These are phyloP conservation scores for Emmonsiellopsis sp. DNA, from an alignment of 2,329 filamentous ascomycete genomes.

Conservation along the genomic window DNA sequence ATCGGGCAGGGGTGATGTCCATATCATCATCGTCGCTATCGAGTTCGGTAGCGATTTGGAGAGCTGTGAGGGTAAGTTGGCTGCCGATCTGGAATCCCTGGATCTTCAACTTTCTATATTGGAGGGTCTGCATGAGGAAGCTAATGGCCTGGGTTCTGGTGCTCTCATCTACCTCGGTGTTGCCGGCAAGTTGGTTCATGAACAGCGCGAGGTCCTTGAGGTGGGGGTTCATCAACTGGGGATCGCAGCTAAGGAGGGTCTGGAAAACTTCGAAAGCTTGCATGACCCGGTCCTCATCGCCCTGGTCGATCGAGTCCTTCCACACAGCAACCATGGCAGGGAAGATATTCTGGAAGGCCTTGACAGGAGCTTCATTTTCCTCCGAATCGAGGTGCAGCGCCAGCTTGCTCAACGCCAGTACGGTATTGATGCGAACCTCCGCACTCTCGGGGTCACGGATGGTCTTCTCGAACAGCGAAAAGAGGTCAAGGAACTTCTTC, in stretches of 20 bases:
- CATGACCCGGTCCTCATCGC: constrained; percentile 80
- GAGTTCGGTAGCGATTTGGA: constrained; percentile 85
- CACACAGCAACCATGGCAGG: constrained; percentile 84
- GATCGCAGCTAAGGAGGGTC: constrained; percentile 83
- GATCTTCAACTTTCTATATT: constrained; percentile 90
- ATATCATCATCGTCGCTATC: constrained; percentile 66
- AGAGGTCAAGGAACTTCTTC: constrained; percentile 69
- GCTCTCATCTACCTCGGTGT: constrained; percentile 71
- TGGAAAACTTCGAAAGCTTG: constrained; percentile 96
- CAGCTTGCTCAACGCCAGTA: constrained; percentile 79
- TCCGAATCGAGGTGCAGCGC: constrained; percentile 82
- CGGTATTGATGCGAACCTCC: constrained; percentile 89
- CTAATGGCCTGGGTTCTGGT: constrained; percentile 81
- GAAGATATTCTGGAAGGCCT: constrained; percentile 68
- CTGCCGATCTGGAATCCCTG: constrained; percentile 82
- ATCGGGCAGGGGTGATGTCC: constrained; percentile 73
- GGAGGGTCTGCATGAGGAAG: constrained; percentile 86
- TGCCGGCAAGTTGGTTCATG: constrained; percentile 79
- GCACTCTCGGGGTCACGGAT: constrained; percentile 84
- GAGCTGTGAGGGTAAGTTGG: constrained; percentile 74
- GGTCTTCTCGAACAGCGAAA: constrained; percentile 73
- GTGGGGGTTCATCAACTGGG: constrained; percentile 70
- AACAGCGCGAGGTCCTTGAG: constrained; percentile 85
- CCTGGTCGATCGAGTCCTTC: constrained; percentile 68
- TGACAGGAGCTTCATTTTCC: constrained; percentile 65